Evolutionary conservation across 163 green algal species (phyloP).

Genomic region (Chlorella variabilis): DNA sequence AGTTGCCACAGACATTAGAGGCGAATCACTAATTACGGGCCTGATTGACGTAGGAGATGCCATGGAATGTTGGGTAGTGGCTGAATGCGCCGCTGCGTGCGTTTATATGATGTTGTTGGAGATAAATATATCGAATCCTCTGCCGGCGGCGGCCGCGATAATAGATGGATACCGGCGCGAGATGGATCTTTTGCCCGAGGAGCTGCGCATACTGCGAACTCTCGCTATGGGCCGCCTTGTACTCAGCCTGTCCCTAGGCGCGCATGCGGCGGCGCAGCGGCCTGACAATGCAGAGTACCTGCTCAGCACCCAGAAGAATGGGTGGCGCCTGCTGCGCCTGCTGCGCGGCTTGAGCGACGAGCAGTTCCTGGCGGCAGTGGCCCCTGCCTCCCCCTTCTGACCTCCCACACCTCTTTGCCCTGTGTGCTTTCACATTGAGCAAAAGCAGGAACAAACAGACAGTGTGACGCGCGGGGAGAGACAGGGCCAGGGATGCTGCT

Average conservation of each 20-base stretch:
- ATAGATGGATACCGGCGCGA: neutral
- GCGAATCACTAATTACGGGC: neutral
- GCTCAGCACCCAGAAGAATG: conserved; percentile 28
- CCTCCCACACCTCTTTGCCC: too few species aligned
- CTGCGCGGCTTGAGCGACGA: conserved; percentile 21
- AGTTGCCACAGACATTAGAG: neutral
- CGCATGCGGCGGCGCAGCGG: neutral
- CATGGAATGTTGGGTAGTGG: too few species aligned
- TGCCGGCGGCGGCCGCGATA: conserved; percentile 1
- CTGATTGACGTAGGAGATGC: conserved; percentile 15
- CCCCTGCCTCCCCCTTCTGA: too few species aligned
- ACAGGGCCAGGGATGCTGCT: too few species aligned
- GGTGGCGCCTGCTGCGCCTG: conserved; percentile 34
- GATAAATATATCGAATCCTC: neutral
- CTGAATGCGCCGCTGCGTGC: neutral
- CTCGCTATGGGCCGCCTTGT: conserved; percentile 19
- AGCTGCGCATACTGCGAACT: conserved; percentile 21
- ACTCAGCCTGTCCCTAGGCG: conserved; percentile 10
- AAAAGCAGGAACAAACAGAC: too few species aligned
- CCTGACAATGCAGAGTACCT: conserved; percentile 19
- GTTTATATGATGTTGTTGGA: conserved; percentile 16
- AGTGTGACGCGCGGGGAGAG: too few species aligned
- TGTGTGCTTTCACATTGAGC: neutral
- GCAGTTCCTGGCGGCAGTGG: neutral
- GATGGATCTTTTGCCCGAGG: neutral